phyloP scores from a whole-genome alignment of 2,329 filamentous ascomycete species.

The Cercospora sp. region DNA sequence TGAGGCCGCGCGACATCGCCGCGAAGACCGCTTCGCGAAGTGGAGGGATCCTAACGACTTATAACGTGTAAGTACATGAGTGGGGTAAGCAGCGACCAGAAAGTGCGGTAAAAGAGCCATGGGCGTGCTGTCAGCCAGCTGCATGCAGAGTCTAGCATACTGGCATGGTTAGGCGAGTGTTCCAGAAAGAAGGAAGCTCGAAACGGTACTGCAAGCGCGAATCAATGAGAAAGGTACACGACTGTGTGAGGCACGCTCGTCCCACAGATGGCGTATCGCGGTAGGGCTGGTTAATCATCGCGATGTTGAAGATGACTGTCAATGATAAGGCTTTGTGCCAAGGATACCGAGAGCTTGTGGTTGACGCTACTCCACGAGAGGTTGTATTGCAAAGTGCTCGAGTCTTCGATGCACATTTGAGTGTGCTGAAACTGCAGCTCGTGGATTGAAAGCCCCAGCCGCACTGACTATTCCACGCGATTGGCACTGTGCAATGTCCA shows the following conservation, averaged over 20 bases:
- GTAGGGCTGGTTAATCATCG: conserved; percentile 29
- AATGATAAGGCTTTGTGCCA: conserved; percentile 22
- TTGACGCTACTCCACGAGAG: neutral
- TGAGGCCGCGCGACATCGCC: conserved; percentile 11
- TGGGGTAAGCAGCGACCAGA: neutral
- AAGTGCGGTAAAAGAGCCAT: neutral
- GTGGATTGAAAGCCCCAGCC: neutral
- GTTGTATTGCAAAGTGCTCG: neutral
- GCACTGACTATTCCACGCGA: neutral
- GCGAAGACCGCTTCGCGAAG: conserved; percentile 11
- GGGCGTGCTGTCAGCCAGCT: conserved; percentile 5
- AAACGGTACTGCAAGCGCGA: neutral
- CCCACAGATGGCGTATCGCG: neutral
- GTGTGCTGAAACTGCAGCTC: neutral
- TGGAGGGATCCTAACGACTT: neutral
- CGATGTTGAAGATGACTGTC: conserved; percentile 21
- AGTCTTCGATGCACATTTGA: neutral
- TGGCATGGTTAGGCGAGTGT: neutral
- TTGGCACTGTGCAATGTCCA: neutral
- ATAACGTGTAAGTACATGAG: neutral
- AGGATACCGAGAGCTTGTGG: conserved; percentile 20
- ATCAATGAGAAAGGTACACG: neutral
- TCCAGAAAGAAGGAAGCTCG: conserved; percentile 2
- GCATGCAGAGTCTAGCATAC: neutral
- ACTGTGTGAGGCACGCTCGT: neutral